Evolutionary conservation across 1,139 yeast genomes (phyloP), one percentile per base, ranked within the genome.

Genomic region (Yamadazyma jaroonii): DNA sequence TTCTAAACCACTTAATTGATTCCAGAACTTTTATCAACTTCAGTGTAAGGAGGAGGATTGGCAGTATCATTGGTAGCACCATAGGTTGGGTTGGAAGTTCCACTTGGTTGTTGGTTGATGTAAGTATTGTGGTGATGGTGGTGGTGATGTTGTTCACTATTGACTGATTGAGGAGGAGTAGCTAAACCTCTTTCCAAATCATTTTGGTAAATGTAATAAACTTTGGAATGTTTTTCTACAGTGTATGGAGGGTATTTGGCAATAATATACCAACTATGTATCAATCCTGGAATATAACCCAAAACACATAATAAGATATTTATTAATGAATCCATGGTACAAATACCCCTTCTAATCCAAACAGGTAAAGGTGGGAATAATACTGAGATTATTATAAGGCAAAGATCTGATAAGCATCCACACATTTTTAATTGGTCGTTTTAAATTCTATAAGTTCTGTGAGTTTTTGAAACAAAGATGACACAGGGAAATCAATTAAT

Each of bases 291-390:
- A 36, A 81, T 64, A 51, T 77, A 81, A 2, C 88, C 89, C 25
- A 82, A 58, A 17, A 79, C 45, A 42, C 81, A 76, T 29, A 82
- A 67, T 31, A 75, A 57, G 29, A 82, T 64, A 53, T 81, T 82
- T 43, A 83, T 76, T 11, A 80, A 55, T 9, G 82, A 68, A 53
- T 82, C 88, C 28, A 69, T 62, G 3, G 85, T 72, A 46, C 86
- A 81, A 25, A 80, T 39, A 2, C 89, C 89, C 40, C 80, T 64
- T 52, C 84, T 77, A 42, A 82, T 71, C 74, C 81, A 75, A 15
- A 83, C 89, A 0, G 89, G 86, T 37, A 83, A 62, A 0, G 90
- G 89, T 1, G 90, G 89, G 60, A 80, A 72, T 36, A 82, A 54
- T 21, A 82, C 74, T 1, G 86, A 81, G 10, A 82, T 52, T 0